These are phyloP conservation scores for Halteria grandinella DNA, from an alignment of 73 alveolate species.

Conservation along the genomic window DNA sequence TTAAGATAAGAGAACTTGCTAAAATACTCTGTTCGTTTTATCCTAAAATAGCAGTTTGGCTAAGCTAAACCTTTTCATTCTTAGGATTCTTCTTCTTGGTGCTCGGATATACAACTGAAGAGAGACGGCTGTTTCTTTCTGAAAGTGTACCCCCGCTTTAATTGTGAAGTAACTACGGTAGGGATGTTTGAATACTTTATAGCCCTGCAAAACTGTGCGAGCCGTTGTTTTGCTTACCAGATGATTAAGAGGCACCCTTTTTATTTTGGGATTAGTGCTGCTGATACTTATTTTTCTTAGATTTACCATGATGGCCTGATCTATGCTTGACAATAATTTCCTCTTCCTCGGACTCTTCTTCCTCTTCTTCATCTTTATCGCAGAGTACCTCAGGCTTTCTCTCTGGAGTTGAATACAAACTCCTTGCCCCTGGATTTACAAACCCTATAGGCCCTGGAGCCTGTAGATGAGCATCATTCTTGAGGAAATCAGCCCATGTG, in stretches of 20 bases:
- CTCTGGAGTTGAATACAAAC: slow-evolving; percentile 51
- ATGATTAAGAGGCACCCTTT: slow-evolving; percentile 7
- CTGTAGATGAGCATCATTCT: slow-evolving; percentile 18
- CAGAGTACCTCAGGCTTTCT: slow-evolving; percentile 25
- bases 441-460: neutral
- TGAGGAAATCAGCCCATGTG: slow-evolving; percentile 44
- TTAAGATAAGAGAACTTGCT: neutral
- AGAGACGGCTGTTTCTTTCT: slow-evolving; percentile 24
- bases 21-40: neutral
- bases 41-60: neutral
- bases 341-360: neutral
- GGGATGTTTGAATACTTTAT: too few species aligned
- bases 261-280: neutral
- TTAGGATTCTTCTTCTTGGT: slow-evolving; percentile 40
- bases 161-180: too few species aligned
- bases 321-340: neutral
- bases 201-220: too few species aligned
- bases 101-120: slow-evolving; percentile 51
- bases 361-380: neutral
- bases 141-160: slow-evolving; percentile 36
- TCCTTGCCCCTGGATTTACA: slow-evolving; percentile 1
- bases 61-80: neutral
- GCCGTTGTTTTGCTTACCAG: too few species aligned
- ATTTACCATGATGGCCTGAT: neutral
- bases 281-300: neutral